These are phyloP conservation scores for Debaryomyces nepalensis DNA, from an alignment of 1,139 yeast genomes.

Conservation along the genomic window DNA sequence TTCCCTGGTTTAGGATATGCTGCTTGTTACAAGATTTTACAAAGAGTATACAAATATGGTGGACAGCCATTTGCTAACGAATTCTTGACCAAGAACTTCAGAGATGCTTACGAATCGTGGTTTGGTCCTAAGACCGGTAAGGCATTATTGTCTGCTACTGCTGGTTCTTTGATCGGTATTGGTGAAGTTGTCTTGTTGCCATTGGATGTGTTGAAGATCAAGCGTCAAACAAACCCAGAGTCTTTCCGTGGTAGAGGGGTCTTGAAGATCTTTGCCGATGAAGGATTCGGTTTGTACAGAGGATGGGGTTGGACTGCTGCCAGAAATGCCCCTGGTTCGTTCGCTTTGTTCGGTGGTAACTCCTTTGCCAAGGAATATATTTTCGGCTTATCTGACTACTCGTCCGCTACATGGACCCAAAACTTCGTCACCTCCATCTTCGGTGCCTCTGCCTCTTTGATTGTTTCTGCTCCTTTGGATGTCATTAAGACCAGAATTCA, in stretches of 20 bases:
- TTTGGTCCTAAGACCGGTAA: conserved; percentile 97
- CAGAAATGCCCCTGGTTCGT: conserved; percentile 98
- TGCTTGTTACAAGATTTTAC: conserved; percentile 94
- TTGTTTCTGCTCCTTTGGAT: conserved; percentile 97
- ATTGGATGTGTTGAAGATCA: conserved; percentile 92
- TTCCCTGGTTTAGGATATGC: conserved; percentile 99
- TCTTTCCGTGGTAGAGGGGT: conserved; percentile 97
- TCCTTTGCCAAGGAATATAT: conserved; percentile 98
- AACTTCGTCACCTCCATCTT: conserved; percentile 94
- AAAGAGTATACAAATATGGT: conserved; percentile 97
- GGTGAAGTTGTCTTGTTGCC: conserved; percentile 97
- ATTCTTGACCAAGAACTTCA: conserved; percentile 77
- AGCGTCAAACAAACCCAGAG: conserved; percentile 99
- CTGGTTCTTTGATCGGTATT: conserved; percentile 95
- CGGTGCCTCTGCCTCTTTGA: conserved; percentile 97
- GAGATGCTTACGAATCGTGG: conserved; percentile 65
- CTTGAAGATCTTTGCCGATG: conserved; percentile 80
- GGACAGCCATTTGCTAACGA: conserved; percentile 99
- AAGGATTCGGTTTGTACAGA: conserved; percentile 90
- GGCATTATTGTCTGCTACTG: conserved; percentile 94
- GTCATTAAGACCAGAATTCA: conserved; percentile 98
- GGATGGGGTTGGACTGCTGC: conserved; percentile 99
- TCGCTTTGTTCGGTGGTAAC: conserved; percentile 96
- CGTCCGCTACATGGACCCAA: conserved; percentile 92
- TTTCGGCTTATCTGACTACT: conserved; percentile 82